phyloP scores from a whole-genome alignment of 2,329 filamentous ascomycete genomes.

The Colletotrichum sp. region DNA sequence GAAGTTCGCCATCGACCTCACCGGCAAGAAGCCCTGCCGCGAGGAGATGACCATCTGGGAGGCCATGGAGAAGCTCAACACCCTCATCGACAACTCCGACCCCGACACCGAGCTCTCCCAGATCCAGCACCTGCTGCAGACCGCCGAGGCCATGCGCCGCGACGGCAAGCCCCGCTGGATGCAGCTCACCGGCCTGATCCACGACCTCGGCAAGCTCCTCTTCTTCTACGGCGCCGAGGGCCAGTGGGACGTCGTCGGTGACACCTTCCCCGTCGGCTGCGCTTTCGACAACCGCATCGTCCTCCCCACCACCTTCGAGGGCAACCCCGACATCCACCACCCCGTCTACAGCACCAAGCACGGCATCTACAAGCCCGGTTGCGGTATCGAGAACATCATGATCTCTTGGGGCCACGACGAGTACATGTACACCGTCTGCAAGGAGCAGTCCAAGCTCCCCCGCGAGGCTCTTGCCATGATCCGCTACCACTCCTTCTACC shows the following conservation, averaged over 20 bases:
- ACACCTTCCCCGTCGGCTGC: conserved; percentile 82
- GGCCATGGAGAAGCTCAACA: conserved; percentile 92
- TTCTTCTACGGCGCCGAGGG: conserved; percentile 83
- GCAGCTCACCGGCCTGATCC: conserved; percentile 78
- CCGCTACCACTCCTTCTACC: conserved; percentile 90
- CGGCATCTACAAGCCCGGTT: conserved; percentile 81
- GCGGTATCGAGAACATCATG: conserved; percentile 87
- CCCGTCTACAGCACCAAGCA: conserved; percentile 75
- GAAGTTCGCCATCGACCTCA: conserved; percentile 52
- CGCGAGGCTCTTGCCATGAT: conserved; percentile 90
- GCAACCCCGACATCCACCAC: conserved; percentile 76
- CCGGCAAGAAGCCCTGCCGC: conserved; percentile 61
- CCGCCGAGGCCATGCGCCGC: conserved; percentile 85
- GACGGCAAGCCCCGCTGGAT: conserved; percentile 86
- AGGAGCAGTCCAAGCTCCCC: conserved; percentile 80
- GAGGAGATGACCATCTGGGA: conserved; percentile 87
- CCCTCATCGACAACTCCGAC: conserved; percentile 88
- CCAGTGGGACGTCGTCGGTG: conserved; percentile 93
- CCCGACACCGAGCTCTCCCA: conserved; percentile 87
- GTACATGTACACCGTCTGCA: conserved; percentile 85
- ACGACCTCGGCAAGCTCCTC: conserved; percentile 80
- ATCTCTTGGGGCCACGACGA: conserved; percentile 90
- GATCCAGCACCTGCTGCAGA: conserved; percentile 88
- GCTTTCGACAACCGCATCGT: conserved; percentile 78
- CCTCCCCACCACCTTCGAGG: conserved; percentile 76